phyloP scores from a whole-genome alignment of 768 basidiomycete genomes.

The Thelephora ganbajun region DNA sequence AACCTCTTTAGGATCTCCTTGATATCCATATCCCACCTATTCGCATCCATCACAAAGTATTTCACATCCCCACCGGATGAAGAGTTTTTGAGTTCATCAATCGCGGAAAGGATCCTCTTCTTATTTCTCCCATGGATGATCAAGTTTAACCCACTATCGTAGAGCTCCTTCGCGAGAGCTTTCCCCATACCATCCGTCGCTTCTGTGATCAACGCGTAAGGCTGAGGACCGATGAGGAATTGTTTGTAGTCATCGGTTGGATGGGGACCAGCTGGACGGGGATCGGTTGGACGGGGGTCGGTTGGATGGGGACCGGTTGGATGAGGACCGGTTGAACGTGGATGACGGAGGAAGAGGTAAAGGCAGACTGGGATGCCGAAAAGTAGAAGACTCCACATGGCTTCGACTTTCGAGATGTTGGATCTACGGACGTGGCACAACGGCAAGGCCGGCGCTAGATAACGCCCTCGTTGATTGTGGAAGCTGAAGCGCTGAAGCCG shows the following conservation, averaged over 20 bases:
- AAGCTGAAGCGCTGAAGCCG: no score
- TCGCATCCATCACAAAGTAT: constrained; percentile 15
- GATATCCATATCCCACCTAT: constrained; percentile 9
- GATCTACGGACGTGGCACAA: no score
- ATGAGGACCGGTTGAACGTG: constrained; percentile 8
- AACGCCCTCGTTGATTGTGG: no score
- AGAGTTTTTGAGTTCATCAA: constrained; percentile 6
- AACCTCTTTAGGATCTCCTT: constrained; percentile 7
- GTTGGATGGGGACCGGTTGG: constrained; percentile 11
- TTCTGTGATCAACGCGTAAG: constrained; percentile 15
- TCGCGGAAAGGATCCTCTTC: no score
- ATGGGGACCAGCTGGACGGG: no score
- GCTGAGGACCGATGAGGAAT: constrained; percentile 11
- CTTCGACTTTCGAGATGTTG: no score
- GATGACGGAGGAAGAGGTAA: background rate
- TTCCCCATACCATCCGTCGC: constrained; percentile 18
- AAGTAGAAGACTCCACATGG: no score
- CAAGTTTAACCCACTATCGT: constrained; percentile 15
- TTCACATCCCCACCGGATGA: constrained; percentile 8
- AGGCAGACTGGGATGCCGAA: no score
- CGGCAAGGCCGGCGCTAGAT: no score
- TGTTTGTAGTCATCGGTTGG: constrained; percentile 4
- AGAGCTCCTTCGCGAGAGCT: constrained; percentile 12
- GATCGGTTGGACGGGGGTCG: no score
- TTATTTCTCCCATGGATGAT: no score